Conservation (phyloP, 371 early-diverging fungal species). For the Actinomortierella ambigua region DNA sequence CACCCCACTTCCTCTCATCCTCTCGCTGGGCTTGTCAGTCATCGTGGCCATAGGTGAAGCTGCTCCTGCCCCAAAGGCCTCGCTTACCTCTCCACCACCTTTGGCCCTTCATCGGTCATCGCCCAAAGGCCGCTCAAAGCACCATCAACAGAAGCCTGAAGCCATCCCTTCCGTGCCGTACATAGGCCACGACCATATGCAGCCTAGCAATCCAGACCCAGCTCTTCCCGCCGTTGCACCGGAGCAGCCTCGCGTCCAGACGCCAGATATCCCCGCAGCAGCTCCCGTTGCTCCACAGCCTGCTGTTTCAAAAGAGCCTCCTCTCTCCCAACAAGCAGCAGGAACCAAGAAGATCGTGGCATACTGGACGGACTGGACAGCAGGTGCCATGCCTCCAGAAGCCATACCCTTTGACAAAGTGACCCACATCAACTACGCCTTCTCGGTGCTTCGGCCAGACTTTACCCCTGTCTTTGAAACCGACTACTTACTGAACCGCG, state of each 20-base stretch:
- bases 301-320: not conserved
- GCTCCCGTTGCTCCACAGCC: not conserved
- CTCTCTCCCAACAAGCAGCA: conserved; percentile 5
- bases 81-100: not conserved
- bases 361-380: conserved; percentile 46
- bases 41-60: not conserved
- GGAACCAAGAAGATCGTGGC: conserved; percentile 38
- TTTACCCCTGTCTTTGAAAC: conserved; percentile 36
- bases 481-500: conserved; percentile 20
- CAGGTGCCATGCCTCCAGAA: conserved; percentile 30
- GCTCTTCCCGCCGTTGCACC: no score
- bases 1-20: not conserved
- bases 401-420: conserved; percentile 44
- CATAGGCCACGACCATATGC: no score
- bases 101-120: not conserved
- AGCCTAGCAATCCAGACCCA: no score
- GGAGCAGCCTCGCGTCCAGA: no score
- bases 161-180: no score
- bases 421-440: conserved; percentile 50
- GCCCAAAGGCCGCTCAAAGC: not conserved
- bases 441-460: conserved; percentile 31
- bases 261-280: not conserved
- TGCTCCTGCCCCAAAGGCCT: no score
- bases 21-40: not conserved
- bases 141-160: not conserved